These are phyloP conservation scores for Syzygium syzygioides DNA, from an alignment of 441 rosid genomes.

Conservation along the genomic window DNA sequence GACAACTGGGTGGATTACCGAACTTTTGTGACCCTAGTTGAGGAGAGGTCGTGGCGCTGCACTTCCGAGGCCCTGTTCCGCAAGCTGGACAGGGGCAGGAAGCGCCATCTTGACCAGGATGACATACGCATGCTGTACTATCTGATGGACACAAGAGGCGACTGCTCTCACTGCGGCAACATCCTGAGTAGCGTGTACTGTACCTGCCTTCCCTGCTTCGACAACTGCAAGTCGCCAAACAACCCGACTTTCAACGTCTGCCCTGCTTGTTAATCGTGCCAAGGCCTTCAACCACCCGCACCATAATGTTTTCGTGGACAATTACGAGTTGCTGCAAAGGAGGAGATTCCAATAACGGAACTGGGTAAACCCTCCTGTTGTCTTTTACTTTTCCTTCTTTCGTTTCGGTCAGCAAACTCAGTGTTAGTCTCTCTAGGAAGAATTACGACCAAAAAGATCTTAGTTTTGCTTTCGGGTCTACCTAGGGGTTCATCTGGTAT, in stretches of 20 bases:
- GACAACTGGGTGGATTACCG: not conserved
- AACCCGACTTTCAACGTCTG: not conserved
- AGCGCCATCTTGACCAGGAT: not conserved
- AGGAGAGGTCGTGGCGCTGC: not conserved
- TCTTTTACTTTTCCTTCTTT: not conserved
- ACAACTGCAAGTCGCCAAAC: not conserved
- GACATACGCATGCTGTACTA: not conserved
- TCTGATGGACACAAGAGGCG: not conserved
- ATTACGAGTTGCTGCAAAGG: not conserved
- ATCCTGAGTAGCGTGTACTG: not conserved
- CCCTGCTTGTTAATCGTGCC: not conserved
- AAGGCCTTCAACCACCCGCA: not conserved
- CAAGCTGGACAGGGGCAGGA: not conserved
- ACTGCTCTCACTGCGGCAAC: not conserved
- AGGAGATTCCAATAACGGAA: not conserved
- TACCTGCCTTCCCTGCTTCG: not conserved
- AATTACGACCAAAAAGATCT: not conserved
- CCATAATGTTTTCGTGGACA: not conserved
- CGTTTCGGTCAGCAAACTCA: not conserved
- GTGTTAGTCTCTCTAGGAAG: not conserved
- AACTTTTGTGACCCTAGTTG: not conserved
- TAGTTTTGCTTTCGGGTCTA: not conserved
- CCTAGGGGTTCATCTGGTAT: not conserved
- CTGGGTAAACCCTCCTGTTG: not conserved
- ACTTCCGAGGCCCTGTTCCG: not conserved